Evolutionary conservation across 129 eudicot genomes (phyloP).

Genomic region (Pseudognaphalium luteoalbum): DNA sequence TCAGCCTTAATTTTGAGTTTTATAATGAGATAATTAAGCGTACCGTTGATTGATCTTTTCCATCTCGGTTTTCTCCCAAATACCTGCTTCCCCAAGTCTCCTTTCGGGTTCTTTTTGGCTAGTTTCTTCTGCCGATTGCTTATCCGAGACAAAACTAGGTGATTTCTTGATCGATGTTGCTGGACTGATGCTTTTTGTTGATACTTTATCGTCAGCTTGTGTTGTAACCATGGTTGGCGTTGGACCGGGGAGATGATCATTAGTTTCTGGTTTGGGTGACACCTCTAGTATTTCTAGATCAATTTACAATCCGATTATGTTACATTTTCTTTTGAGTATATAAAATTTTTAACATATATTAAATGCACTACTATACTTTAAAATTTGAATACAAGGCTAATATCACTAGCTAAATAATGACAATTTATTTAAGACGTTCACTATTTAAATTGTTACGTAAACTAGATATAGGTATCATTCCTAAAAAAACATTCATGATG

Average conservation of each 20-base stretch:
- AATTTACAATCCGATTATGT: not conserved
- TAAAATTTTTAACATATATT: no score
- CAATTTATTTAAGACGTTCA: no score
- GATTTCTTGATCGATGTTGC: constrained; percentile 35
- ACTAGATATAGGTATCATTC: no score
- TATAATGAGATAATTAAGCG: not conserved
- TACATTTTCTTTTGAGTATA: not conserved
- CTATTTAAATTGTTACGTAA: no score
- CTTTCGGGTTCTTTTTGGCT: constrained; percentile 31
- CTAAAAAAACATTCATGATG: no score
- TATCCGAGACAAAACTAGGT: constrained; percentile 29
- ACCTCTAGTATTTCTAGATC: constrained; percentile 38
- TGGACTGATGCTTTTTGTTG: constrained; percentile 16
- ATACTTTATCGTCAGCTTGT: constrained; percentile 13
- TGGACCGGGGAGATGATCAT: constrained; percentile 33
- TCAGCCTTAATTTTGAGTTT: not conserved
- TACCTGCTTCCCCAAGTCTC: constrained; percentile 42
- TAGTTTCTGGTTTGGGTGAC: constrained; percentile 13
- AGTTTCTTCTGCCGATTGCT: constrained; percentile 14
- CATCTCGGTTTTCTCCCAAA: constrained; percentile 67
- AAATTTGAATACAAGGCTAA: not conserved
- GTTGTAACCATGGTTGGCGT: constrained; percentile 36
- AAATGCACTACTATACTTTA: no score
- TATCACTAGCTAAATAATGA: no score
- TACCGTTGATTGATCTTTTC: constrained; percentile 56